Conservation (phyloP, 208 protist species). For the Trypanosoma grayi region DNA sequence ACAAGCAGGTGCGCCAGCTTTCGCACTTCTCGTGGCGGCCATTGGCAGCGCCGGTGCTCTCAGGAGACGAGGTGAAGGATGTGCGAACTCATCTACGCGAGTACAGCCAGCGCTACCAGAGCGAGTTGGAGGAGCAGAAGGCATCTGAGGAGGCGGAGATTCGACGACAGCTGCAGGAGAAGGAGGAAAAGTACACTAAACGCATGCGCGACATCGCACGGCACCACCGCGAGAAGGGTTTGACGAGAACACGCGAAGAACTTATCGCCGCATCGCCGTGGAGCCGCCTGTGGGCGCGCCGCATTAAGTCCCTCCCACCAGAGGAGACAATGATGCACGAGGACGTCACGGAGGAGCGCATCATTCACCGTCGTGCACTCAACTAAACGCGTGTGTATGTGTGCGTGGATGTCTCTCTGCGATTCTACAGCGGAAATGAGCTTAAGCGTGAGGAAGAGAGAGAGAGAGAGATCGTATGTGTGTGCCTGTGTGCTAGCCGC, state of each 20-base stretch:
- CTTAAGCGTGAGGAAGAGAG: not conserved
- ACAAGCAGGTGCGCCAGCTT: constrained; percentile 59
- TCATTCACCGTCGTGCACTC: constrained; percentile 32
- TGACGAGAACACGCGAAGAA: constrained; percentile 50
- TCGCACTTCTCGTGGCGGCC: constrained; percentile 90
- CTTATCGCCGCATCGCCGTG: constrained; percentile 64
- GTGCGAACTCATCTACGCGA: constrained; percentile 51
- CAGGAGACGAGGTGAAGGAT: constrained; percentile 47
- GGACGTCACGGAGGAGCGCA: constrained; percentile 69
- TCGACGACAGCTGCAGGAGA: constrained; percentile 42
- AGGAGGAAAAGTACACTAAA: constrained; percentile 72
- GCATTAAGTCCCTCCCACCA: constrained; percentile 63
- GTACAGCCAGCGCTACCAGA: constrained; percentile 70
- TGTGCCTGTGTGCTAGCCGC: not conserved
- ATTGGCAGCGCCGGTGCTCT: constrained; percentile 67
- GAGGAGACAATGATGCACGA: constrained; percentile 69
- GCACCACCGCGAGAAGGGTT: constrained; percentile 44
- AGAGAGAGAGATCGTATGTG: not conserved
- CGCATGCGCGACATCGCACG: constrained; percentile 69
- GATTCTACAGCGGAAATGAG: no score
- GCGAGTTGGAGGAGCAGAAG: constrained; percentile 35
- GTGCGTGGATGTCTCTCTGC: no score
- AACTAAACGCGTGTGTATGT: no score
- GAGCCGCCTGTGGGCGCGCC: constrained; percentile 63
- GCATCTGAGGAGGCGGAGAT: constrained; percentile 41